Percentiles rank a stretch among this genome's conserved stretches.
phyloP scores from a whole-genome alignment of 345 rosid genomes.

The Xanthoceras sorbifolium region DNA sequence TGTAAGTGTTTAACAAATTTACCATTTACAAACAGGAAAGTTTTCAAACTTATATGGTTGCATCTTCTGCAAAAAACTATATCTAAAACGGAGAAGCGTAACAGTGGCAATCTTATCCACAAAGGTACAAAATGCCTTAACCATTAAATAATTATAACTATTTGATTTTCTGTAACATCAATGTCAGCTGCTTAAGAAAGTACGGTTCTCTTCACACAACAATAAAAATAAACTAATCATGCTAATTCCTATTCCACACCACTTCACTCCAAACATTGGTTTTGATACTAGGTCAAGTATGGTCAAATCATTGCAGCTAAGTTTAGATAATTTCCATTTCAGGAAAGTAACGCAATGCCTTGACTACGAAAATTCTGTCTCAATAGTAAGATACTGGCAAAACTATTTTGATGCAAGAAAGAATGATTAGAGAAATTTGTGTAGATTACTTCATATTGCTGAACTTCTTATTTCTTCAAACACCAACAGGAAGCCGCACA shows the following conservation, averaged over 20 bases:
- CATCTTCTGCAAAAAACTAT: neutral
- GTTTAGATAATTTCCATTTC: neutral
- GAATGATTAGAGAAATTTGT: neutral
- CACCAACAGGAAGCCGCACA: constrained; percentile 14
- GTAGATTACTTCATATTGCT: constrained; percentile 30
- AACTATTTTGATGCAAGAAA: neutral
- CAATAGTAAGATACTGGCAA: neutral
- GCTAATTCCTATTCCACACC: neutral
- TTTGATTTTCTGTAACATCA: neutral
- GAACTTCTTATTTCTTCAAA: constrained; percentile 12
- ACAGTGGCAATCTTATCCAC: neutral
- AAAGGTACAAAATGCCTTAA: no score
- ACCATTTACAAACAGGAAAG: neutral
- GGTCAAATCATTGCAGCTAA: neutral
- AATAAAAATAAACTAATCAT: neutral
- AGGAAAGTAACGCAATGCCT: neutral
- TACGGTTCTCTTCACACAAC: neutral
- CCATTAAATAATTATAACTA: neutral
- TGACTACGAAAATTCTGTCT: neutral
- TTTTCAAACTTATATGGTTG: no score
- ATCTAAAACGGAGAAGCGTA: constrained; percentile 5
- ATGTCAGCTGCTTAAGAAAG: neutral
- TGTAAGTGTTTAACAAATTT: neutral
- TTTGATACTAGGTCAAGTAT: neutral
- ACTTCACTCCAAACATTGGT: neutral